Evolutionary conservation across 148 eudicot species (phyloP), one percentile per base, ranked within the genome.

Genomic region (Amaranthus cruentus): DNA sequence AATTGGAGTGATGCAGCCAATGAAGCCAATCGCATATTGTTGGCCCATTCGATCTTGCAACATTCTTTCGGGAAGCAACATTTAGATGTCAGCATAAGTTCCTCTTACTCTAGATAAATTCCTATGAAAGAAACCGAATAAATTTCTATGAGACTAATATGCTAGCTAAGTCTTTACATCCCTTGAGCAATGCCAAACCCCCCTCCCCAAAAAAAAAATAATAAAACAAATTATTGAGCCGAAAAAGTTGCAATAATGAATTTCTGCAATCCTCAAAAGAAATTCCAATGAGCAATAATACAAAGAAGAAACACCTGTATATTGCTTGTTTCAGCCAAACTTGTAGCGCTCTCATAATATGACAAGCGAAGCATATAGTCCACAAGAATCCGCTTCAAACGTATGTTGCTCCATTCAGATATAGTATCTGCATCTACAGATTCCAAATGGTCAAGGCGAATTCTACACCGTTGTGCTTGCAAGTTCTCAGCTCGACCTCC

Each of bases 291-390:
- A 68, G 59, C 59, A 78, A 73, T n/a, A 12, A 14, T 9, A 75
- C 9, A 49, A 79, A 8, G 60, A 15, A 49, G 38, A 64, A 69
- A 71, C 47, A 92, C 99, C 96, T 84, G 88, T 78, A 95, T 86
- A 76, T 84, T 86, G 87, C 88, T 77, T 70, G 84, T 79, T 75
- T 90, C 90, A 49, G 97, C 89, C 79, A 95, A 83, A 86, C 86
- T 95, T 63, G 72, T 72, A 28, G 99, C 99, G 76, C 92, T 95
- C 44, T 87, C 91, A 71, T 85, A 90, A 65, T 95, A 95, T 10
- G 99, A 90, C 99, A 95, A 88, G 15, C 99, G 86, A 79, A 95
- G 81, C 99, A 95, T 90, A 82, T 95, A 95, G 75, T 95, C 99
- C 75, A 95, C 94, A 61, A 95, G 83, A 74, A 95, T 85, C 50